Evolutionary conservation across 192 early-diverging fungal species (phyloP).

Genomic region (Phycomyces nitens): DNA sequence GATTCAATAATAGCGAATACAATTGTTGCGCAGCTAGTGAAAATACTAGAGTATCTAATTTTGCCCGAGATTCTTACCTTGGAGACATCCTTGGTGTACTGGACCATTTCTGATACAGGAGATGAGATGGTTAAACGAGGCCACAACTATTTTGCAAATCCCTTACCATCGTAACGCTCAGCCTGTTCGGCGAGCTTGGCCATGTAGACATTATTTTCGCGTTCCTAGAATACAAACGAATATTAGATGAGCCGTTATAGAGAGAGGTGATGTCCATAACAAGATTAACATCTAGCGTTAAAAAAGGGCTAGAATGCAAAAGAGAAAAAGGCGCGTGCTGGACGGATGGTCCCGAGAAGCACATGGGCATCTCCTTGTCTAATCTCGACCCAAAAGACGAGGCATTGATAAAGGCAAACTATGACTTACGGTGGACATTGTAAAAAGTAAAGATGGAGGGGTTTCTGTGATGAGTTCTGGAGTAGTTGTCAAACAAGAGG

Average conservation of each 20-base stretch:
- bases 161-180: conserved; percentile 71
- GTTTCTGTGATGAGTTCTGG: too few relatives aligned
- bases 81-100: conserved; percentile 84
- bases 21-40: not conserved
- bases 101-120: conserved; percentile 70
- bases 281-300: too few relatives aligned
- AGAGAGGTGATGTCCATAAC: too few relatives aligned
- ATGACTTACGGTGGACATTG: not conserved
- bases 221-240: conserved; percentile 17
- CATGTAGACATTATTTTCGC: conserved; percentile 90
- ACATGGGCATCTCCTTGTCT: too few relatives aligned
- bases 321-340: too few relatives aligned
- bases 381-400: too few relatives aligned
- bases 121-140: conserved; percentile 5
- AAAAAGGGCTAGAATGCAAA: too few relatives aligned
- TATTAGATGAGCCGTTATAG: not conserved
- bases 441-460: not conserved
- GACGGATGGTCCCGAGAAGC: too few relatives aligned
- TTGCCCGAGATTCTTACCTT: conserved; percentile 29
- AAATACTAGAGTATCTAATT: too few relatives aligned
- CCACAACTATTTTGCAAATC: not conserved
- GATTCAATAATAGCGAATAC: conserved; percentile 33
- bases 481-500: not conserved
- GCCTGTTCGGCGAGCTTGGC: conserved; percentile 98
- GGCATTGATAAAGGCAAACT: too few relatives aligned